phyloP scores from a whole-genome alignment of 1,284 basidiomycete genomes.

The Apiotrichum porosum region DNA sequence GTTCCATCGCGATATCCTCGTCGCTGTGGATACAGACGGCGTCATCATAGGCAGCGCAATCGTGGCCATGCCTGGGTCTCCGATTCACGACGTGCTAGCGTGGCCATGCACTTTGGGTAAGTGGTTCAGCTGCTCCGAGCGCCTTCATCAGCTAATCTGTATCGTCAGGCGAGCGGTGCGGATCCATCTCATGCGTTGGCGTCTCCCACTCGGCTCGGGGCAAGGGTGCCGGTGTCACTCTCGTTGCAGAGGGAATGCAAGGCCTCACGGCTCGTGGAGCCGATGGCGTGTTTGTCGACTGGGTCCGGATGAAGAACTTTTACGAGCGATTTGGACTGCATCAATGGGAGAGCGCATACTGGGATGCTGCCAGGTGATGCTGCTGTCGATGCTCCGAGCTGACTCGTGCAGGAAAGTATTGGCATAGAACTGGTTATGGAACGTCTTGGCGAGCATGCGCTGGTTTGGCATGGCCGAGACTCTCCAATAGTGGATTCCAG shows the following conservation, averaged over 20 bases:
- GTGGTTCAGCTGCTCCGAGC: not conserved
- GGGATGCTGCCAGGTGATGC: not conserved
- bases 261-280: constrained; percentile 19
- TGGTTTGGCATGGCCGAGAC: no score
- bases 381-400: no score
- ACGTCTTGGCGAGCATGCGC: no score
- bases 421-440: no score
- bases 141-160: not conserved
- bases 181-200: constrained; percentile 19
- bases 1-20: constrained; percentile 13
- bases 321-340: constrained; percentile 21
- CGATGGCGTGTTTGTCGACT: constrained; percentile 26
- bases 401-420: no score
- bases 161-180: constrained; percentile 16
- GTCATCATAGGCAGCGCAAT: constrained; percentile 19
- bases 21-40: constrained; percentile 11
- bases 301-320: constrained; percentile 23
- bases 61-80: constrained; percentile 8
- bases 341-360: constrained; percentile 19
- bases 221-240: constrained; percentile 16
- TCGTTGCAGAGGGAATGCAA: constrained; percentile 16
- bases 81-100: constrained; percentile 9
- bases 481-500: no score
- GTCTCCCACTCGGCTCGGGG: constrained; percentile 10
- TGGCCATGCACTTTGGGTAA: constrained; percentile 17